These are phyloP conservation scores for Apiospora marii DNA, from an alignment of 2,329 filamentous ascomycete genomes.

Conservation along the genomic window DNA sequence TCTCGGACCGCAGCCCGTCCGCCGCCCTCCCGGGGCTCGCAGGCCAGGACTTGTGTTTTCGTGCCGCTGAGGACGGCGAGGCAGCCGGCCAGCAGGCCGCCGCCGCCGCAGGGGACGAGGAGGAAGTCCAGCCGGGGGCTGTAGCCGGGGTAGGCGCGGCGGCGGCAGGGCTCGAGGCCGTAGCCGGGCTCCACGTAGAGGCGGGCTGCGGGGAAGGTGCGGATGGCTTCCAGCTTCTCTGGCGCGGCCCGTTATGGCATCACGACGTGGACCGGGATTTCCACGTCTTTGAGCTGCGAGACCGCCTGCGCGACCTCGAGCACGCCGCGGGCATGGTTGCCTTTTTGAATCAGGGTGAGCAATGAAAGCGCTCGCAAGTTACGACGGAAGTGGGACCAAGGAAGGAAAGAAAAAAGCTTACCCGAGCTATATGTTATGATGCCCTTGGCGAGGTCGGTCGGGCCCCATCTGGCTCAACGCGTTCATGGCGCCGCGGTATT, in stretches of 20 bases:
- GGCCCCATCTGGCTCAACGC: neutral
- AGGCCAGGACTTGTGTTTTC: neutral
- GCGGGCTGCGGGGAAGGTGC: neutral
- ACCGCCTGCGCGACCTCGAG: neutral
- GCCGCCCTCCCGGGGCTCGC: neutral
- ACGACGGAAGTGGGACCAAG: neutral
- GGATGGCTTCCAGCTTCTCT: neutral
- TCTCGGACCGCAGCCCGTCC: neutral
- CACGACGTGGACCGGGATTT: neutral
- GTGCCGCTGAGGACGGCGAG: neutral
- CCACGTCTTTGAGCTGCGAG: neutral
- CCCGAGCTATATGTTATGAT: neutral
- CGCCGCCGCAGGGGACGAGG: neutral
- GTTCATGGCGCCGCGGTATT: neutral
- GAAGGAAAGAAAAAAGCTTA: neutral
- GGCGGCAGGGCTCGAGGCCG: neutral
- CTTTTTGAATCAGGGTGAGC: neutral
- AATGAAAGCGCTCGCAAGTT: no score
- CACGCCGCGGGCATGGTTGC: neutral
- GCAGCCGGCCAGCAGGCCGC: neutral
- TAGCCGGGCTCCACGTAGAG: neutral
- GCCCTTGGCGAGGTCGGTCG: neutral
- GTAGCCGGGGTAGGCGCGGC: neutral
- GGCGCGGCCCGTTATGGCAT: neutral
- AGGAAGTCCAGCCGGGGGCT: neutral